These are phyloP conservation scores for Tulasnella sp. DNA, from an alignment of 768 basidiomycete genomes.

Conservation along the genomic window DNA sequence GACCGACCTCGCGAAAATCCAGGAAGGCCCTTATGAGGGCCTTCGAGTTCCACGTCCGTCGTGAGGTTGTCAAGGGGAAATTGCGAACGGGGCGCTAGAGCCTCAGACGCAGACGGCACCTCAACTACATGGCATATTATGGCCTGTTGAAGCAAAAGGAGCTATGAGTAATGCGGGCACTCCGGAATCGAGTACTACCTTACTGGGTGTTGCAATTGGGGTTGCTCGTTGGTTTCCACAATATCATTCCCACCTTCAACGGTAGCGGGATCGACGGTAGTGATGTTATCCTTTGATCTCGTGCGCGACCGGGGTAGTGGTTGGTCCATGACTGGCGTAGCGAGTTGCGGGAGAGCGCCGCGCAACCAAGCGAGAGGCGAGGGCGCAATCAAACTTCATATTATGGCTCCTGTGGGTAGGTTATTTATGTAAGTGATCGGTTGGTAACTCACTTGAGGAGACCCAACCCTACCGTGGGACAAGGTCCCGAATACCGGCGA, in stretches of 20 bases:
- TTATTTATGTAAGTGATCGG: background rate
- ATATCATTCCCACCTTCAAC: background rate
- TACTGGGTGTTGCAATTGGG: background rate
- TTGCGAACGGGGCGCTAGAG: background rate
- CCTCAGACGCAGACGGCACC: background rate
- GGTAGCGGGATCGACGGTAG: background rate
- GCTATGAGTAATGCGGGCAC: too few species aligned
- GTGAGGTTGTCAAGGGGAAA: background rate
- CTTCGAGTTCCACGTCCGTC: background rate
- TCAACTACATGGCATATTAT: background rate
- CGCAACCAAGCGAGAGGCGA: background rate
- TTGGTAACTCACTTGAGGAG: background rate
- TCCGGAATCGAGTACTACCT: background rate
- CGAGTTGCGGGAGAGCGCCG: background rate
- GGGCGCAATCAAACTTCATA: background rate
- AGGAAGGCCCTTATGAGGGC: background rate
- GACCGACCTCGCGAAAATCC: background rate
- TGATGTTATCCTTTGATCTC: background rate
- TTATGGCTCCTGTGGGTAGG: background rate
- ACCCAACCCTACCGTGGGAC: background rate
- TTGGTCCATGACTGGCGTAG: background rate
- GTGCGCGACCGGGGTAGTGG: background rate
- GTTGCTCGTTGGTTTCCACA: background rate
- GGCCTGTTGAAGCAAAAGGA: background rate
- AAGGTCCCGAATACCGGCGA: background rate